These are phyloP conservation scores for Pichia paraexigua DNA, from an alignment of 805 yeast species.

Conservation along the genomic window DNA sequence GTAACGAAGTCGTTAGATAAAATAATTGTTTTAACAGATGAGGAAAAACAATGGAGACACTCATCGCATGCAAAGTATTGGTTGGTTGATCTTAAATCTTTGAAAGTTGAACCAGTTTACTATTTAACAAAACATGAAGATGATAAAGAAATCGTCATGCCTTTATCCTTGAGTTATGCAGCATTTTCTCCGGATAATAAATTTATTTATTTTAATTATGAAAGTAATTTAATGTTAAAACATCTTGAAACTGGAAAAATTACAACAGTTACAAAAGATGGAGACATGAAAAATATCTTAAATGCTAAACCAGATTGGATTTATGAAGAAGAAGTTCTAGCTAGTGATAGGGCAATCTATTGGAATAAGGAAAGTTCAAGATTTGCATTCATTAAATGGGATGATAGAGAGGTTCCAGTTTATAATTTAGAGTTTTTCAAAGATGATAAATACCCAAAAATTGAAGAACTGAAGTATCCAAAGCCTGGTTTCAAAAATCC, in stretches of 20 bases:
- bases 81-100: conserved; percentile 42
- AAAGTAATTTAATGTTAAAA: conserved; percentile 47
- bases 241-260: conserved; percentile 24
- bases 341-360: conserved; percentile 54
- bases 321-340: conserved; percentile 72
- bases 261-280: conserved; percentile 41
- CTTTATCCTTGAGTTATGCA: conserved; percentile 37
- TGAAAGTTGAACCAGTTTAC: conserved; percentile 17
- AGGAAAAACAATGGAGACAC: conserved; percentile 53
- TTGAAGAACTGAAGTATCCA: conserved; percentile 51
- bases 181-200: conserved; percentile 57
- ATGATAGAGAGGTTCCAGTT: conserved; percentile 52
- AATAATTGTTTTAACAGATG: conserved; percentile 50
- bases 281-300: conserved; percentile 36
- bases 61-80: conserved; percentile 57
- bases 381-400: conserved; percentile 45
- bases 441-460: conserved; percentile 37
- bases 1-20: conserved; percentile 39
- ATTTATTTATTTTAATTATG: conserved; percentile 46
- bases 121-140: conserved; percentile 17
- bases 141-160: conserved; percentile 18
- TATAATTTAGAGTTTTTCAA: conserved; percentile 47
- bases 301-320: conserved; percentile 81
- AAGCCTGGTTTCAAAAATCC: conserved; percentile 68
- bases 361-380: conserved; percentile 61